These are phyloP conservation scores for Pseudogymnoascus pannorum DNA, from an alignment of 2,329 filamentous ascomycete species.

Conservation along the genomic window DNA sequence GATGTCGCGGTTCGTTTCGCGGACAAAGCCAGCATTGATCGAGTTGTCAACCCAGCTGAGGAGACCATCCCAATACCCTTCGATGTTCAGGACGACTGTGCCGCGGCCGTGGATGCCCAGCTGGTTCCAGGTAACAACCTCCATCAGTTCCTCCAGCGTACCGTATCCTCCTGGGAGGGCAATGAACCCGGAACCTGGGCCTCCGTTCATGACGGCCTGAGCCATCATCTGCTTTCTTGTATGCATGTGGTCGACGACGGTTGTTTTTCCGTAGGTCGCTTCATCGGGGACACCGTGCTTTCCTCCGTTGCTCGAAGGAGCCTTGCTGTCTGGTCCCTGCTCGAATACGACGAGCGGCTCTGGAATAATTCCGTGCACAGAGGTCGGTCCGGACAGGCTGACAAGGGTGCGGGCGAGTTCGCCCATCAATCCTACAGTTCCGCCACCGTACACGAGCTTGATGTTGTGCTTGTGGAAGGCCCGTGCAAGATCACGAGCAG, in stretches of 20 bases:
- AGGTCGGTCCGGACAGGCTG: slow-evolving; percentile 66
- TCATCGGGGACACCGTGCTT: slow-evolving; percentile 40
- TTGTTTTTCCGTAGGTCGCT: slow-evolving; percentile 69
- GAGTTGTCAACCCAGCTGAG: slow-evolving; percentile 73
- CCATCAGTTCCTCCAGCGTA: slow-evolving; percentile 92
- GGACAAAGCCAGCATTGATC: slow-evolving; percentile 71
- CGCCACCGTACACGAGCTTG: slow-evolving; percentile 86
- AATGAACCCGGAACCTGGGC: slow-evolving; percentile 79
- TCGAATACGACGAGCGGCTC: slow-evolving; percentile 75
- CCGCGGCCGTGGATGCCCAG: slow-evolving; percentile 79
- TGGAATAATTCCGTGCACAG: slow-evolving; percentile 92
- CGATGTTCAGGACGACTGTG: slow-evolving; percentile 77
- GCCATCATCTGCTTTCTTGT: slow-evolving; percentile 94
- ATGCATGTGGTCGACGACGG: slow-evolving; percentile 92
- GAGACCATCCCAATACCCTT: slow-evolving; percentile 87
- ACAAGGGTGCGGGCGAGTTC: slow-evolving; percentile 77
- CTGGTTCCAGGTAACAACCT: slow-evolving; percentile 91
- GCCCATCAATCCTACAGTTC: slow-evolving; percentile 92
- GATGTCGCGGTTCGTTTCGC: slow-evolving; percentile 62
- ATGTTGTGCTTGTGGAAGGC: slow-evolving; percentile 71
- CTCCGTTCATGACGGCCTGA: slow-evolving; percentile 72
- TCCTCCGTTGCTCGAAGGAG: slow-evolving; percentile 31
- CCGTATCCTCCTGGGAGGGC: slow-evolving; percentile 86
- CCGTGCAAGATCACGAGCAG: slow-evolving; percentile 67
- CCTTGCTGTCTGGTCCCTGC: slow-evolving; percentile 52